phyloP scores from a whole-genome alignment of 208 protist genomes.

The Acanthamoeba triangularis region DNA sequence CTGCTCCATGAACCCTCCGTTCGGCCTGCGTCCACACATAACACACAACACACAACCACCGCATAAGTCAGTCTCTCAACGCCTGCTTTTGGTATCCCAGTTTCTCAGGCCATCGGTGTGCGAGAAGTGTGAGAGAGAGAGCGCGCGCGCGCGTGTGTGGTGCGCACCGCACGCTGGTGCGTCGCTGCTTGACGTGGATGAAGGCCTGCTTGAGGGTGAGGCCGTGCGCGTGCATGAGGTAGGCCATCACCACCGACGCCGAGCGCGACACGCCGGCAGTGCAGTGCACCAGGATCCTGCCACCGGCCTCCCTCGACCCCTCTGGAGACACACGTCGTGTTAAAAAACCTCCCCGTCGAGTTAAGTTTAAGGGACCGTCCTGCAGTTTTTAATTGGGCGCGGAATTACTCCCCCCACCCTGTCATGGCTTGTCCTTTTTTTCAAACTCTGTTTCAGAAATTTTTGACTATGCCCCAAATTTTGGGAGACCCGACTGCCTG shows the following conservation, averaged over 20 bases:
- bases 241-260: constrained; percentile 81
- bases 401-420: no score
- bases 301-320: not conserved
- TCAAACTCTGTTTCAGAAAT: no score
- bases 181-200: constrained; percentile 36
- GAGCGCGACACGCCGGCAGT: constrained; percentile 79
- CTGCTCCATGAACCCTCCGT: constrained; percentile 23
- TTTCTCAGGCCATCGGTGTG: not conserved
- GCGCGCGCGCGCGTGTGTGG: no score
- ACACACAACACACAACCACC: not conserved
- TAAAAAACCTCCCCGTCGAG: no score
- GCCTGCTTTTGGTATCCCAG: not conserved
- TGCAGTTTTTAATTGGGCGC: no score
- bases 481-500: no score
- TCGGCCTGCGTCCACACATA: not conserved
- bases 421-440: no score
- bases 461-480: no score
- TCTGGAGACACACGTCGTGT: no score
- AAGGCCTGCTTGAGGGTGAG: constrained; percentile 64
- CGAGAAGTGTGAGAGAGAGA: no score
- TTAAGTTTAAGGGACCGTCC: no score
- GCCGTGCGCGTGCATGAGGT: constrained; percentile 80
- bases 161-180: not conserved
- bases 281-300: constrained; percentile 84
- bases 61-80: not conserved